A percentile compares a stretch with the other conserved stretches of the same genome.
These are phyloP conservation scores for Lodderomyces metapsilosis DNA, from an alignment of 1,139 yeast species.

Conservation along the genomic window DNA sequence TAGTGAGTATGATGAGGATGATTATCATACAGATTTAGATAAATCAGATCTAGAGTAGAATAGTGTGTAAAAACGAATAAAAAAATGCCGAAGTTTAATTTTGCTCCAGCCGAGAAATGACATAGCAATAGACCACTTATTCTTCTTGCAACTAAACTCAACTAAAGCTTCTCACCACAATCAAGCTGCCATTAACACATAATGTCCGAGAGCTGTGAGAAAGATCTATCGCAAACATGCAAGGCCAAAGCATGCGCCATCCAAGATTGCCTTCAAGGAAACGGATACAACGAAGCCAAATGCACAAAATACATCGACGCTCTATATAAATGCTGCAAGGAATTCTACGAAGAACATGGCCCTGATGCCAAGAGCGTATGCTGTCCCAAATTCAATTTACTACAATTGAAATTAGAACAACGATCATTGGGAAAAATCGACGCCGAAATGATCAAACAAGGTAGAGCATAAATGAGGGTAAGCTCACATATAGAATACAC, in stretches of 20 bases:
- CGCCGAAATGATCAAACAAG: constrained; percentile 35
- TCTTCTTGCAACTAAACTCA: not conserved
- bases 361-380: constrained; percentile 57
- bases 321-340: constrained; percentile 59
- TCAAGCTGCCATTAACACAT: not conserved
- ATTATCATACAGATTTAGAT: constrained; percentile 46
- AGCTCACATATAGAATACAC: not conserved
- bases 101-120: not conserved
- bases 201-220: constrained; percentile 1
- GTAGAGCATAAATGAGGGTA: constrained; percentile 19
- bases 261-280: constrained; percentile 57
- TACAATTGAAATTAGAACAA: constrained; percentile 58
- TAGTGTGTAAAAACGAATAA: constrained; percentile 2
- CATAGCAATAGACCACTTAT: not conserved
- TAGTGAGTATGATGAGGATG: constrained; percentile 40
- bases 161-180: too few species aligned
- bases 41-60: constrained; percentile 10
- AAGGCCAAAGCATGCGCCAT: constrained; percentile 69
- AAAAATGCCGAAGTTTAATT: not conserved
- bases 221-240: constrained; percentile 44
- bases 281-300: constrained; percentile 59
- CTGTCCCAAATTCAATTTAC: constrained; percentile 59
- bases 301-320: constrained; percentile 60
- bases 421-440: constrained; percentile 51
- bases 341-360: constrained; percentile 54